Conservation (phyloP, 139 green algal species). For the Auxenochlorella pyrenoidosa region DNA sequence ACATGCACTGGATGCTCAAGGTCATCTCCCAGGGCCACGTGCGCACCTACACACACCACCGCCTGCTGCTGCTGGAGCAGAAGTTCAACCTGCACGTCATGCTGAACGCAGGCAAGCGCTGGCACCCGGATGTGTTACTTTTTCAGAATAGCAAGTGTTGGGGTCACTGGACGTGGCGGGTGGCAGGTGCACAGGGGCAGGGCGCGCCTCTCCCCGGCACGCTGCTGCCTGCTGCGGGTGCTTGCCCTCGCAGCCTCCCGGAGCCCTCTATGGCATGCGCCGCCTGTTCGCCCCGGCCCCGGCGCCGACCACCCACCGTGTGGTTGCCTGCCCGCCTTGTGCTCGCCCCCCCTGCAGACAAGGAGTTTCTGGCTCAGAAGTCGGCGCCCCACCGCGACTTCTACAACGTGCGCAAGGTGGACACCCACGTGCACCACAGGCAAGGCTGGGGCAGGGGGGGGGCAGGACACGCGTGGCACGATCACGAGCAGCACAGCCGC, state of each 20-base stretch:
- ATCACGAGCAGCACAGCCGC: background rate
- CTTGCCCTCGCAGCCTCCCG: background rate
- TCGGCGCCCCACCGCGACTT: slow-evolving; percentile 97
- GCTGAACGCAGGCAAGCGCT: slow-evolving; percentile 87
- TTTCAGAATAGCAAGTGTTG: no score
- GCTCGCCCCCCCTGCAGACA: slow-evolving; percentile 66
- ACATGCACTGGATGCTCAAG: slow-evolving; percentile 85
- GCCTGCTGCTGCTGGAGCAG: slow-evolving; percentile 98
- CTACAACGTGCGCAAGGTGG: slow-evolving; percentile 99
- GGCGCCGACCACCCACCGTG: background rate
- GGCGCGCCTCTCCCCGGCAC: background rate
- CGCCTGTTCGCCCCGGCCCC: no score
- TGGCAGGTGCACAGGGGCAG: background rate
- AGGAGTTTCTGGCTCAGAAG: slow-evolving; percentile 98
- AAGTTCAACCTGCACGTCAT: slow-evolving; percentile 98
- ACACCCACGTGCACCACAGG: slow-evolving; percentile 99
- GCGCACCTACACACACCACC: slow-evolving; percentile 93
- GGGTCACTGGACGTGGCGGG: no score
- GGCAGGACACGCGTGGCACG: background rate
- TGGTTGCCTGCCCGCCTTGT: background rate
- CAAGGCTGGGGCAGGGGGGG: background rate
- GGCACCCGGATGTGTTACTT: no score
- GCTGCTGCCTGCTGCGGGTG: background rate
- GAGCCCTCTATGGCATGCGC: no score
- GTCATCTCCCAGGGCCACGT: slow-evolving; percentile 79